A percentile compares a stretch with the other conserved stretches of the same genome.
phyloP scores from a whole-genome alignment of 73 alveolate species.

The Effrenium voratum region DNA sequence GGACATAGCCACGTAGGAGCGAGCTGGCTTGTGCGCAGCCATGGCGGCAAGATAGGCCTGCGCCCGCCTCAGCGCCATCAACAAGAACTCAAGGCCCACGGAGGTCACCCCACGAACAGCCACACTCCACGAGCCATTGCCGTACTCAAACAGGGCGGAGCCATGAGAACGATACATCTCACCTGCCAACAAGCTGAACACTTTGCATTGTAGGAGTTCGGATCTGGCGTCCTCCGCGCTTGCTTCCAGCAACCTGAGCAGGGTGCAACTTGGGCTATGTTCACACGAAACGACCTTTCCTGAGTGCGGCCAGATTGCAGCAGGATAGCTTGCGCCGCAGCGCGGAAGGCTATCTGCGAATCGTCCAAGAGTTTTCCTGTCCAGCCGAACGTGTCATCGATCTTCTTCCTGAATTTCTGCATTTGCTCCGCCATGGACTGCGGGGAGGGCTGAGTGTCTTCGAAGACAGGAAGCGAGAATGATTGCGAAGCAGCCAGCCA shows the following conservation, averaged over 20 bases:
- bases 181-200: background rate
- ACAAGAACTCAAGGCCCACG: background rate
- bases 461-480: background rate
- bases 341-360: background rate
- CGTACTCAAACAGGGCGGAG: slow-evolving; percentile 20
- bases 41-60: slow-evolving; percentile 34
- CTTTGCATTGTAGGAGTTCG: background rate
- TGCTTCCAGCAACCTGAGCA: background rate
- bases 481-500: background rate
- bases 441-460: background rate
- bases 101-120: slow-evolving; percentile 15
- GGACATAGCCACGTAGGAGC: background rate
- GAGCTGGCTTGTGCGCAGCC: background rate
- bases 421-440: slow-evolving; percentile 33
- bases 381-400: slow-evolving; percentile 12
- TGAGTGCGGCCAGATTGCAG: background rate
- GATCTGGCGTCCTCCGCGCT: background rate
- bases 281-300: background rate
- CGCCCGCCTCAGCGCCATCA: slow-evolving; percentile 20
- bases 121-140: slow-evolving; percentile 38
- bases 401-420: slow-evolving; percentile 1
- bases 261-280: background rate
- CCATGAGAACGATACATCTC: slow-evolving; percentile 6
- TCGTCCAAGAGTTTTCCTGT: background rate
- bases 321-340: background rate